A percentile compares a stretch with the other conserved stretches of the same genome.
Evolutionary conservation across 805 yeast genomes (phyloP).

Genomic region (Komagataella ulmi): DNA sequence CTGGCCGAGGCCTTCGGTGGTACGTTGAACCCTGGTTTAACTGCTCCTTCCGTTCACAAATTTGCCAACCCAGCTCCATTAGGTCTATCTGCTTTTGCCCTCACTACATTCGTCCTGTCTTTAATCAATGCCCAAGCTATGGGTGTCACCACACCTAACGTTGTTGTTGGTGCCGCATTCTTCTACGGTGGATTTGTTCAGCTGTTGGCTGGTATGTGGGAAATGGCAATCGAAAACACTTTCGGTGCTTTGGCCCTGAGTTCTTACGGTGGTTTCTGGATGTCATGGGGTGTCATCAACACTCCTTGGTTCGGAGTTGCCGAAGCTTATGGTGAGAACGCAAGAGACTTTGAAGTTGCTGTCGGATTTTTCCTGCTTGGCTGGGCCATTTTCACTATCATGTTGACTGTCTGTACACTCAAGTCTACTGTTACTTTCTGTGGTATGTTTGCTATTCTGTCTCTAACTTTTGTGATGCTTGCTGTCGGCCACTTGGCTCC

Average conservation of each 20-base stretch:
- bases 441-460: slow-evolving; percentile 37
- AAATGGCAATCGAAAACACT: slow-evolving; percentile 62
- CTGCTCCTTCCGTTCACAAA: slow-evolving; percentile 40
- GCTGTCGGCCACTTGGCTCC: slow-evolving; percentile 38
- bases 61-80: slow-evolving; percentile 69
- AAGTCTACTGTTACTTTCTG: slow-evolving; percentile 42
- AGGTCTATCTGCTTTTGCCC: slow-evolving; percentile 63
- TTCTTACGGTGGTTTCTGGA: slow-evolving; percentile 68
- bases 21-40: slow-evolving; percentile 58
- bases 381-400: slow-evolving; percentile 52
- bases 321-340: slow-evolving; percentile 28
- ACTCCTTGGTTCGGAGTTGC: slow-evolving; percentile 46
- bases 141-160: slow-evolving; percentile 46
- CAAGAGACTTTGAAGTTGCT: slow-evolving; percentile 32
- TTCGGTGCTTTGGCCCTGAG: slow-evolving; percentile 57
- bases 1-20: slow-evolving; percentile 69
- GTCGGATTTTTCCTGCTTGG: slow-evolving; percentile 47
- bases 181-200: slow-evolving; percentile 69
- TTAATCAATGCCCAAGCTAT: slow-evolving; percentile 52
- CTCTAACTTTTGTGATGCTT: slow-evolving; percentile 38
- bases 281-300: slow-evolving; percentile 53
- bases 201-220: slow-evolving; percentile 63
- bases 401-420: slow-evolving; percentile 42
- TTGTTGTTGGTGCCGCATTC: slow-evolving; percentile 53
- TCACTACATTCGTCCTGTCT: slow-evolving; percentile 54